phyloP scores from a whole-genome alignment of 257 asterid genomes.

The Euphrasia confusa region DNA sequence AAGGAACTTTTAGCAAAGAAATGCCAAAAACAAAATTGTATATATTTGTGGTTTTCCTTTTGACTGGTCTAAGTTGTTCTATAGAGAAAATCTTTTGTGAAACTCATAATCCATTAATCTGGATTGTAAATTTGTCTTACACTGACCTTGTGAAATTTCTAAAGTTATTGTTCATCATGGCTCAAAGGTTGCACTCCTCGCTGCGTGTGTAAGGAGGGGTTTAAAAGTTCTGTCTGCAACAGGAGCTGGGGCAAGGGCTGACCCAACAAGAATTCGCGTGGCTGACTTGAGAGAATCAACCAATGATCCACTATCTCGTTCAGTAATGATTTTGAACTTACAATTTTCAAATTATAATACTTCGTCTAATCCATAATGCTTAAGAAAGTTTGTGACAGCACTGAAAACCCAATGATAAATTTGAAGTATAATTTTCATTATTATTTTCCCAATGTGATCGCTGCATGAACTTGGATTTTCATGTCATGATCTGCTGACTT shows the following conservation, averaged over 20 bases:
- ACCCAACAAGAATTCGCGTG: constrained; percentile 93
- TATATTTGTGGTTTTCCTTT: background rate
- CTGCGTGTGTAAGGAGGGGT: constrained; percentile 89
- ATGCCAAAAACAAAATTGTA: background rate
- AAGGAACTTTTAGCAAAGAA: background rate
- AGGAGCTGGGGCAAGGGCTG: constrained; percentile 99
- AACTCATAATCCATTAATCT: background rate
- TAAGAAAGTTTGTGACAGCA: background rate
- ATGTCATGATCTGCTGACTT: background rate
- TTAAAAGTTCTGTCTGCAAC: constrained; percentile 92
- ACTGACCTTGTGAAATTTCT: constrained; percentile 2
- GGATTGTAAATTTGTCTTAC: background rate
- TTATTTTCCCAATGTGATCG: background rate
- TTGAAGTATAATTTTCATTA: background rate
- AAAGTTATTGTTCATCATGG: constrained; percentile 27
- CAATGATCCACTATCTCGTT: constrained; percentile 92
- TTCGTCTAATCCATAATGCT: background rate
- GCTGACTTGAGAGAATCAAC: constrained; percentile 94
- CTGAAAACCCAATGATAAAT: background rate
- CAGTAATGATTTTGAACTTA: constrained; percentile 45
- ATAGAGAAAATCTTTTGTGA: background rate
- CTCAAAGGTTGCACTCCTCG: constrained; percentile 85
- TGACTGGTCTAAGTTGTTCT: background rate
- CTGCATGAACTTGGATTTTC: background rate
- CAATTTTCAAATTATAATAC: constrained; percentile 13